Percentiles rank a stretch among this genome's conserved stretches.
Conservation (phyloP, 2,329 filamentous ascomycete species). For the Clonostachys solani region DNA sequence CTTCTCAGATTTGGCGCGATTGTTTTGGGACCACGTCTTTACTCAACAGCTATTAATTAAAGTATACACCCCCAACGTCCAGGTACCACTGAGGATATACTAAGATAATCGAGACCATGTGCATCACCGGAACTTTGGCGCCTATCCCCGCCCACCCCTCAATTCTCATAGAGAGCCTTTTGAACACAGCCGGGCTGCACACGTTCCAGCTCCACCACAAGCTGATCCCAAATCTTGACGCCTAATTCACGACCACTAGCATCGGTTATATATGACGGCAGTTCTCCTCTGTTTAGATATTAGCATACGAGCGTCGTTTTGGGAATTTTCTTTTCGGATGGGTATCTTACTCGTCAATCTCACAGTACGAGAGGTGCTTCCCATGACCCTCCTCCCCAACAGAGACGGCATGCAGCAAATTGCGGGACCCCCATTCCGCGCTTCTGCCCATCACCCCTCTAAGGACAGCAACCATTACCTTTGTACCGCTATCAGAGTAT, state of each 20-base stretch:
- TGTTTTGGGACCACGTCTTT: too few species aligned
- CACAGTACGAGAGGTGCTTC: conserved; percentile 12
- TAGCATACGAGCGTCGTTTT: not conserved
- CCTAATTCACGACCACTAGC: conserved; percentile 10
- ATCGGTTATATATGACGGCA: conserved; percentile 13
- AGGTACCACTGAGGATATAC: too few species aligned
- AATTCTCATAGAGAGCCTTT: not conserved
- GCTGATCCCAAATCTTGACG: conserved; percentile 16
- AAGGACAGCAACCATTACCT: not conserved
- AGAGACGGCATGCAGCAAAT: conserved; percentile 13
- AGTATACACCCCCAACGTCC: too few species aligned
- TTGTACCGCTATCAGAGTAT: not conserved
- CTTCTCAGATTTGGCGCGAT: too few species aligned
- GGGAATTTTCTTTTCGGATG: not conserved
- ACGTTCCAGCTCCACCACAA: conserved; percentile 17
- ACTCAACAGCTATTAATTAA: too few species aligned
- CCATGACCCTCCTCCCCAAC: conserved; percentile 18
- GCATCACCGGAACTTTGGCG: too few species aligned
- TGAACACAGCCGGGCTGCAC: conserved; percentile 17
- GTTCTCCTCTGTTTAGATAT: conserved; percentile 2
- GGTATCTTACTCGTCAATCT: conserved; percentile 17
- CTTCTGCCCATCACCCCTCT: conserved; percentile 1
- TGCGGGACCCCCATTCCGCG: conserved; percentile 19
- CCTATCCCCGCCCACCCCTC: not conserved
- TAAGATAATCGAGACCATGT: too few species aligned